These are phyloP conservation scores for Helotiales sp. DNA, from an alignment of 2,329 filamentous ascomycete species.

Conservation along the genomic window DNA sequence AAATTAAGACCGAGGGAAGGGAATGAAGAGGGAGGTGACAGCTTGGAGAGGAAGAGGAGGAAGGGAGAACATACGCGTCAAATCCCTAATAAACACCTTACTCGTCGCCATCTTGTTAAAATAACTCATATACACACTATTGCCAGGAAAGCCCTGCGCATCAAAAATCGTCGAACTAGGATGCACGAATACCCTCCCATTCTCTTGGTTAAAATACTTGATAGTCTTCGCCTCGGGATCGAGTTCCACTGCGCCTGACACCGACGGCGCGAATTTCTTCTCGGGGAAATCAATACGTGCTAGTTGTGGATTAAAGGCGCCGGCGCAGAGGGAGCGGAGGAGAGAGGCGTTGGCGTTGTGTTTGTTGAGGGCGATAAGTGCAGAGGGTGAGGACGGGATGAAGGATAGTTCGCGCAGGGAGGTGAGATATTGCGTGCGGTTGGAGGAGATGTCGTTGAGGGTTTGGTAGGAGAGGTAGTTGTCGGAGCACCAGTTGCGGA, in stretches of 20 bases:
- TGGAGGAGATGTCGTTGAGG: constrained; percentile 85
- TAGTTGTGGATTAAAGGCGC: constrained; percentile 73
- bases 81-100: constrained; percentile 89
- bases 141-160: constrained; percentile 75
- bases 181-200: constrained; percentile 89
- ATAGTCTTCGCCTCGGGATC: constrained; percentile 92
- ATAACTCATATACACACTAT: constrained; percentile 82
- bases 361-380: constrained; percentile 49
- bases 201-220: constrained; percentile 88
- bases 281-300: constrained; percentile 92
- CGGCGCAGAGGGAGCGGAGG: constrained; percentile 49
- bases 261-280: constrained; percentile 89
- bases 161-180: constrained; percentile 87
- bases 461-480: constrained; percentile 86
- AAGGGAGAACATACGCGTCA: constrained; percentile 71
- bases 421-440: constrained; percentile 82
- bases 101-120: constrained; percentile 90
- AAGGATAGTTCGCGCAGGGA: constrained; percentile 88
- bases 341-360: constrained; percentile 49
- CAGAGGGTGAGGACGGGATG: constrained; percentile 52
- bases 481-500: constrained; percentile 79
- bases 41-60: background rate
- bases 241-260: constrained; percentile 87
- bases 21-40: background rate
- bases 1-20: background rate